Evolutionary conservation across 2,329 filamentous ascomycete genomes (phyloP).

Genomic region (Knoxdaviesia proteae): DNA sequence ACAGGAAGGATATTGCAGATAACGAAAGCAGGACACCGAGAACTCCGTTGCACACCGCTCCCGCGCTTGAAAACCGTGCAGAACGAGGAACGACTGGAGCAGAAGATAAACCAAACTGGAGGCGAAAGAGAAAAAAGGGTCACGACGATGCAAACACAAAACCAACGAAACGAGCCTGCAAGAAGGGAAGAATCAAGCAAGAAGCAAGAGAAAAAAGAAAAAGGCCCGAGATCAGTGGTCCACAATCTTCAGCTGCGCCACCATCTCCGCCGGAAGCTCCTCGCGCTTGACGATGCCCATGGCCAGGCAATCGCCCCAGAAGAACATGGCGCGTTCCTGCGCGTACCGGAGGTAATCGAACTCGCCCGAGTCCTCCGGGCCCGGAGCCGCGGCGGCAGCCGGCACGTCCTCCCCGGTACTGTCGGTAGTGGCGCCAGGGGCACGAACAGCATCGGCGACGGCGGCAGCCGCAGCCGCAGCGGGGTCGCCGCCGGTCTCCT

Average conservation of each 20-base stretch:
- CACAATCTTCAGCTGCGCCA: constrained; percentile 45
- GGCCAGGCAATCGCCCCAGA: constrained; percentile 75
- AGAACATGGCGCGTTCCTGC: constrained; percentile 76
- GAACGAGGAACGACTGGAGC: no score
- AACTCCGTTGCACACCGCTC: no score
- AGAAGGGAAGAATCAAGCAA: not conserved
- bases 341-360: constrained; percentile 91
- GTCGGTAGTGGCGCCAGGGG: constrained; percentile 8
- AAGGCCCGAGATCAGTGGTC: constrained; percentile 28
- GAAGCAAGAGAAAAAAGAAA: not conserved
- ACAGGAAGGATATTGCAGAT: no score
- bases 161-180: not conserved
- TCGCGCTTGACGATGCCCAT: constrained; percentile 55
- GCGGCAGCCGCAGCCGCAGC: constrained; percentile 16
- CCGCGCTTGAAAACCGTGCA: no score
- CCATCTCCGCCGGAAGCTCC: constrained; percentile 53
- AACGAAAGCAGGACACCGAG: no score
- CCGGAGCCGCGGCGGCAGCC: constrained; percentile 4
- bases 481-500: constrained; percentile 50
- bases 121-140: not conserved
- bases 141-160: not conserved
- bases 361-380: constrained; percentile 7
- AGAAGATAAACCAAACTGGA: not conserved
- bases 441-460: constrained; percentile 6
- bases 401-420: constrained; percentile 9